phyloP scores from a whole-genome alignment of 2,329 filamentous ascomycete species.

The Plectosphaerella plurivora region DNA sequence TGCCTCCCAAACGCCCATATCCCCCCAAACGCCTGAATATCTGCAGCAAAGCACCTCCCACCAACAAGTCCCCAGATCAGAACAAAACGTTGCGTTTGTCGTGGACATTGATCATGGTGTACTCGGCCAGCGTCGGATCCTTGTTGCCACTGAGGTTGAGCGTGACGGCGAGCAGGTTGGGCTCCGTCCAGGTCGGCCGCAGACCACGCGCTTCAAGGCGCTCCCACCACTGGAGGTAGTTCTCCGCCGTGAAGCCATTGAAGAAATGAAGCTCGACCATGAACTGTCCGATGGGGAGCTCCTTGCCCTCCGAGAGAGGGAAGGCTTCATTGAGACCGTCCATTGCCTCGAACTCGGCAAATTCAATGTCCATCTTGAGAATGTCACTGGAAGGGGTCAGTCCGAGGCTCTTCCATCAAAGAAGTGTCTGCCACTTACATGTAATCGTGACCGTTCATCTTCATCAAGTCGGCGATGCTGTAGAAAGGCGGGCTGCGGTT shows the following conservation, averaged over 20 bases:
- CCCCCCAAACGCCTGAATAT: too few relatives aligned
- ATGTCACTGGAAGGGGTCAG: conserved; percentile 23
- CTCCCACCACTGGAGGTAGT: conserved; percentile 17
- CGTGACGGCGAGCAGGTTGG: conserved; percentile 15
- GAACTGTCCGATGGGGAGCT: conserved; percentile 14
- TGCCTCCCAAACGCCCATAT: too few relatives aligned
- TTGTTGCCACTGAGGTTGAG: conserved; percentile 6
- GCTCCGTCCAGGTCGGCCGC: conserved; percentile 18
- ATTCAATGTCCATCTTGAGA: conserved; percentile 35
- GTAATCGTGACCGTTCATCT: conserved; percentile 29
- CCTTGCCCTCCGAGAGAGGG: conserved; percentile 5
- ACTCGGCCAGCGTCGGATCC: conserved; percentile 14
- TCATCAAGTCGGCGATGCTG: conserved; percentile 29
- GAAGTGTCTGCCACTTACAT: conserved; percentile 14
- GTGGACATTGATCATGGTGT: conserved; percentile 16
- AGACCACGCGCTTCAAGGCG: conserved; percentile 15
- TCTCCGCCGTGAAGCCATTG: conserved; percentile 4
- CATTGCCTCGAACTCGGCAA: conserved; percentile 26
- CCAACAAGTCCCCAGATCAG: too few relatives aligned
- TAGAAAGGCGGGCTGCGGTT: conserved; percentile 21
- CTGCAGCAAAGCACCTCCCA: too few relatives aligned
- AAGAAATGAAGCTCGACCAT: conserved; percentile 15
- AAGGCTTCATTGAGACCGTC: conserved; percentile 17
- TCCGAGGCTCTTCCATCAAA: background rate
- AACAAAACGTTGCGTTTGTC: conserved; percentile 9